Percentiles rank a stretch among this genome's conserved stretches.
These are phyloP conservation scores for Penicillium angulare DNA, from an alignment of 495 filamentous ascomycete species.

Conservation along the genomic window DNA sequence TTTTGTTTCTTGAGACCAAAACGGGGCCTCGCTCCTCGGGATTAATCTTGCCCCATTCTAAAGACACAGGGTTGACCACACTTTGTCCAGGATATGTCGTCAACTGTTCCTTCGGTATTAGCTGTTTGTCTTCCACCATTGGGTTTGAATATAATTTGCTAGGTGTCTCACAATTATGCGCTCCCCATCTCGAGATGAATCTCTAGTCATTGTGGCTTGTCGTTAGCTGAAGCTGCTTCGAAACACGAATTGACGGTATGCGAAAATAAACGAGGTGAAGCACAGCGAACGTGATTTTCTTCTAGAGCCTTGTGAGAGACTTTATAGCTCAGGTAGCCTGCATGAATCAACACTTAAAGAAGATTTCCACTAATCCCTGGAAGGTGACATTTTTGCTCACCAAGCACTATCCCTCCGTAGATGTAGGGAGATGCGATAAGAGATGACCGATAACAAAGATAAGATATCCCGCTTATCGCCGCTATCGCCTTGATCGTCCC, in stretches of 20 bases:
- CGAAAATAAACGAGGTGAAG: not conserved
- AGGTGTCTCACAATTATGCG: not conserved
- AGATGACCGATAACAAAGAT: not conserved
- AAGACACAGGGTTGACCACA: slow-evolving; percentile 83
- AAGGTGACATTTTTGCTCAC: no score
- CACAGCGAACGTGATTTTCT: not conserved
- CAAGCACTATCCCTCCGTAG: not conserved
- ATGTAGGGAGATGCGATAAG: not conserved
- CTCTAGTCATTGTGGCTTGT: not conserved
- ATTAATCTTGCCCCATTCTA: slow-evolving; percentile 85
- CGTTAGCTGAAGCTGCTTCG: not conserved
- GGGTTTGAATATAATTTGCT: not conserved
- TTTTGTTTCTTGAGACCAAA: slow-evolving; percentile 75
- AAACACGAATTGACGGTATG: not conserved
- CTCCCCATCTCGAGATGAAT: not conserved
- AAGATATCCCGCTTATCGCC: not conserved
- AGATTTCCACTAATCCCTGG: no score
- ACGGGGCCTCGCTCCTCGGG: slow-evolving; percentile 77
- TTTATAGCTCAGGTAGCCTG: no score
- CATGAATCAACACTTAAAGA: no score
- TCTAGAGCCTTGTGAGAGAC: no score
- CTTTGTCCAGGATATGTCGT: slow-evolving; percentile 94
- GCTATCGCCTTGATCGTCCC: no score
- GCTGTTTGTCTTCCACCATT: no score
- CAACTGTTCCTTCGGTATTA: slow-evolving; percentile 32